phyloP scores from a whole-genome alignment of 2,329 filamentous ascomycete genomes.

The Stachybotrys elegans region DNA sequence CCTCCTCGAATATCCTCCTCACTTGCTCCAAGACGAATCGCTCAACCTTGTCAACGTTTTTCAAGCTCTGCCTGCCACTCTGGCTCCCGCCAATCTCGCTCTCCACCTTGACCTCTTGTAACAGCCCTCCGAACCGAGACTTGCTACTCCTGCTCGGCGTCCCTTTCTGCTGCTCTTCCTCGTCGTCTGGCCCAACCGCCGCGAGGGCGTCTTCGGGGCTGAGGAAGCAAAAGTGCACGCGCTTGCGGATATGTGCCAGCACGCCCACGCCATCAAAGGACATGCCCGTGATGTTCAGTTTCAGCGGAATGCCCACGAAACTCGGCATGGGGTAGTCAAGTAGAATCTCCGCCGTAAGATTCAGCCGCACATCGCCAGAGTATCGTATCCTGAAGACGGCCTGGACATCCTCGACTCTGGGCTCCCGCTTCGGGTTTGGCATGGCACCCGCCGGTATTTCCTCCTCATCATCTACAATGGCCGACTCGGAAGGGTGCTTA shows the following conservation, averaged over 20 bases:
- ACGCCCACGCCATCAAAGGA: slow-evolving; percentile 95
- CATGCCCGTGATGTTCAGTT: slow-evolving; percentile 89
- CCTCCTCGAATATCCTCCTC: slow-evolving; percentile 93
- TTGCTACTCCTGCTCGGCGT: slow-evolving; percentile 20
- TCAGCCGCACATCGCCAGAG: slow-evolving; percentile 78
- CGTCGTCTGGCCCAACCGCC: slow-evolving; percentile 51
- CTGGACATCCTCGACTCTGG: slow-evolving; percentile 80
- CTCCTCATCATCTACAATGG: slow-evolving; percentile 33
- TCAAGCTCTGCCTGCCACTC: slow-evolving; percentile 87
- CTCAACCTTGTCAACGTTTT: slow-evolving; percentile 98
- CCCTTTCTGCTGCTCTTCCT: slow-evolving; percentile 17
- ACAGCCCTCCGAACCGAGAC: slow-evolving; percentile 60
- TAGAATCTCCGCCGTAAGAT: slow-evolving; percentile 89
- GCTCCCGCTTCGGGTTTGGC: slow-evolving; percentile 53
- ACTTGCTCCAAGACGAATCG: slow-evolving; percentile 96
- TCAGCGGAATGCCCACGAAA: slow-evolving; percentile 92
- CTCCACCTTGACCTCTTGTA: slow-evolving; percentile 93
- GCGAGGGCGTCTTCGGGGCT: slow-evolving; percentile 85
- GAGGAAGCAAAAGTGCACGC: slow-evolving; percentile 90
- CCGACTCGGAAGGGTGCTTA: slow-evolving; percentile 29
- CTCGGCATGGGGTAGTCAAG: slow-evolving; percentile 98
- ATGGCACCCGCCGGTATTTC: slow-evolving; percentile 13
- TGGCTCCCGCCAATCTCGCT: slow-evolving; percentile 95
- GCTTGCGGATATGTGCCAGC: slow-evolving; percentile 81
- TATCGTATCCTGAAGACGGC: slow-evolving; percentile 90